Percentiles rank a stretch among this genome's conserved stretches.
Evolutionary conservation across 495 filamentous ascomycete genomes (phyloP).

Genomic region (Lasiosphaeriaceae sp.): DNA sequence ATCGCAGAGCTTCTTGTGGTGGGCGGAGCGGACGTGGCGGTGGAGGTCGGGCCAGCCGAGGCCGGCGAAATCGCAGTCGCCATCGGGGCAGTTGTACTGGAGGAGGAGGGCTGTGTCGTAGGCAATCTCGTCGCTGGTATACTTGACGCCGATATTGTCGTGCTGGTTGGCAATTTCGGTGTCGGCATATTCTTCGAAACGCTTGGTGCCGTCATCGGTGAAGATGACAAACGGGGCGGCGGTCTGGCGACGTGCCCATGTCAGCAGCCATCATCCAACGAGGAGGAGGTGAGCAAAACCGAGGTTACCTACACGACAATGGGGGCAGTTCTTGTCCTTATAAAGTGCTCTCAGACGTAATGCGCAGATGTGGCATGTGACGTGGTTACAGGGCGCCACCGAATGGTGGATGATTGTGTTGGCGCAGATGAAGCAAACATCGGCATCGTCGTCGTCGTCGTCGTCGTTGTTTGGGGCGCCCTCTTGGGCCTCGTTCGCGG

Average conservation of each 20-base stretch:
- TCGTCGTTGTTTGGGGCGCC: constrained; percentile 37
- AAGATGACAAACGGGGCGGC: constrained; percentile 83
- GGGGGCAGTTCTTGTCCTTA: constrained; percentile 90
- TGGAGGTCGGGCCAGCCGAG: constrained; percentile 91
- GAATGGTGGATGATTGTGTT: constrained; percentile 78
- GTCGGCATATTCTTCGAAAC: constrained; percentile 74
- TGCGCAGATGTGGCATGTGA: constrained; percentile 92
- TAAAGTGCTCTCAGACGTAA: constrained; percentile 86
- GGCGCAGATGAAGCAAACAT: constrained; percentile 96
- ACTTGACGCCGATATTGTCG: constrained; percentile 82
- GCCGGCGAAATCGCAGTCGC: constrained; percentile 81
- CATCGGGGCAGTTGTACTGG: constrained; percentile 93
- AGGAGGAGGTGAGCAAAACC: constrained; percentile 4
- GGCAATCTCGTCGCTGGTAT: constrained; percentile 79
- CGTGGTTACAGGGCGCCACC: constrained; percentile 89
- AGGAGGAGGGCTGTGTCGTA: constrained; percentile 83
- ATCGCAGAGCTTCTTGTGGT: constrained; percentile 90
- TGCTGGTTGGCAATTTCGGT: constrained; percentile 70
- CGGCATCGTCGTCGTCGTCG: constrained; percentile 58
- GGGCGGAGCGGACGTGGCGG: constrained; percentile 75
- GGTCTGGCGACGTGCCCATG: constrained; percentile 46
- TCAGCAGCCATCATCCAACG: constrained; percentile 8
- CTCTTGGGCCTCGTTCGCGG: constrained; percentile 15
- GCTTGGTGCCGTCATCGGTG: constrained; percentile 74
- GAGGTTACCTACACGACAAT: constrained; percentile 72